phyloP scores from a whole-genome alignment of 768 basidiomycete genomes.

The Tylopilus sp. region DNA sequence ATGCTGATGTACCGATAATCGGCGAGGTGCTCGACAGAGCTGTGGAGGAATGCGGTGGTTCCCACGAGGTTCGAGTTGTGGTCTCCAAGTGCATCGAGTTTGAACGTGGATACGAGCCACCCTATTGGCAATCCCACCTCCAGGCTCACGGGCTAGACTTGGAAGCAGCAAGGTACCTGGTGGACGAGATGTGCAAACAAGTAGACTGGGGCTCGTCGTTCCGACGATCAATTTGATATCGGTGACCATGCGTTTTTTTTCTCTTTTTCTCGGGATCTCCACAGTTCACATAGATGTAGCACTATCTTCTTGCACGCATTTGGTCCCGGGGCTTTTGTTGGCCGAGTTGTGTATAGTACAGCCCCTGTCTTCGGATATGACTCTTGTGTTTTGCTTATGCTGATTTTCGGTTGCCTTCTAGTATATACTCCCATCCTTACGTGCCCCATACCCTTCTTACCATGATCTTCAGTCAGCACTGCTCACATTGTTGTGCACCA shows the following conservation, averaged over 20 bases:
- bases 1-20: constrained; percentile 8
- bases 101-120: constrained; percentile 23
- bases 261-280: background rate
- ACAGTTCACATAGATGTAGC: constrained; percentile 6
- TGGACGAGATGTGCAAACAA: constrained; percentile 28
- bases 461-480: background rate
- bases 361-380: background rate
- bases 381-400: background rate
- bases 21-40: constrained; percentile 22
- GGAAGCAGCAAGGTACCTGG: constrained; percentile 13
- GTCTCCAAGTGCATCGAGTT: constrained; percentile 24
- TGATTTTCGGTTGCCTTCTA: background rate
- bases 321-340: too few relatives aligned
- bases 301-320: background rate
- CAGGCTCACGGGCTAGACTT: constrained; percentile 19
- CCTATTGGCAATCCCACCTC: constrained; percentile 26
- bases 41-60: constrained; percentile 14
- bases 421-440: background rate
- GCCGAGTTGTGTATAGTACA: background rate
- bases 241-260: background rate
- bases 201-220: constrained; percentile 15
- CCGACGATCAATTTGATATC: constrained; percentile 1
- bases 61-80: constrained; percentile 17
- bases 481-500: background rate
- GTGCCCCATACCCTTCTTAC: background rate